Evolutionary conservation across 495 filamentous ascomycete genomes (phyloP).

Genomic region (Penicillium steckii): DNA sequence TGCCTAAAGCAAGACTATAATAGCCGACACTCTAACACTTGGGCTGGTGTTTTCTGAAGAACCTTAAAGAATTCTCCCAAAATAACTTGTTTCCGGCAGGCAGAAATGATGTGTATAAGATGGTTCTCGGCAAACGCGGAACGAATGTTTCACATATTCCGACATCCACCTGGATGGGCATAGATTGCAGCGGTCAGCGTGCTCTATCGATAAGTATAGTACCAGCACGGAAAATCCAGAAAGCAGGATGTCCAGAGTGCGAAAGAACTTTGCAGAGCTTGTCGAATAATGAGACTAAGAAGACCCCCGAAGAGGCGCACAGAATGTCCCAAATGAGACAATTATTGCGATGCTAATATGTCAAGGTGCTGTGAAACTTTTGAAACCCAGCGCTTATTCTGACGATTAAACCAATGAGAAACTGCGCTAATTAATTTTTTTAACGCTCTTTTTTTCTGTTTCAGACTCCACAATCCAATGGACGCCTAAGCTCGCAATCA

Average conservation of each 20-base stretch:
- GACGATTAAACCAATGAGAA: neutral
- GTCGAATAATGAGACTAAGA: neutral
- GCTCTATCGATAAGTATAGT: neutral
- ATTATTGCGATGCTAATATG: neutral
- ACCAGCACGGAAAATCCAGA: neutral
- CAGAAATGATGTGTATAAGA: neutral
- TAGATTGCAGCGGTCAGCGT: too few species aligned
- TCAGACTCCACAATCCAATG: neutral
- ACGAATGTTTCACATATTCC: neutral
- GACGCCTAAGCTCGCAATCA: neutral
- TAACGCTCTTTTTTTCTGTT: neutral
- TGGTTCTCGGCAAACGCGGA: neutral
- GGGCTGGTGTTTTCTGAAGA: neutral
- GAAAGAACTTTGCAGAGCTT: too few species aligned
- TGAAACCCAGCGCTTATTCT: neutral
- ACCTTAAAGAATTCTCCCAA: too few species aligned
- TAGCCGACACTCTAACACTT: neutral
- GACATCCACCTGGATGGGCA: too few species aligned
- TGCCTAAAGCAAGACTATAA: neutral
- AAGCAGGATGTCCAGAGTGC: too few species aligned
- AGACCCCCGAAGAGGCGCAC: neutral
- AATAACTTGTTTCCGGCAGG: neutral
- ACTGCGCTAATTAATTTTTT: neutral
- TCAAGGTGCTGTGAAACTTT: neutral
- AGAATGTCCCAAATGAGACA: neutral